Evolutionary conservation across 2,329 filamentous ascomycete genomes (phyloP).

Genomic region (Tolypocladium amazonense): DNA sequence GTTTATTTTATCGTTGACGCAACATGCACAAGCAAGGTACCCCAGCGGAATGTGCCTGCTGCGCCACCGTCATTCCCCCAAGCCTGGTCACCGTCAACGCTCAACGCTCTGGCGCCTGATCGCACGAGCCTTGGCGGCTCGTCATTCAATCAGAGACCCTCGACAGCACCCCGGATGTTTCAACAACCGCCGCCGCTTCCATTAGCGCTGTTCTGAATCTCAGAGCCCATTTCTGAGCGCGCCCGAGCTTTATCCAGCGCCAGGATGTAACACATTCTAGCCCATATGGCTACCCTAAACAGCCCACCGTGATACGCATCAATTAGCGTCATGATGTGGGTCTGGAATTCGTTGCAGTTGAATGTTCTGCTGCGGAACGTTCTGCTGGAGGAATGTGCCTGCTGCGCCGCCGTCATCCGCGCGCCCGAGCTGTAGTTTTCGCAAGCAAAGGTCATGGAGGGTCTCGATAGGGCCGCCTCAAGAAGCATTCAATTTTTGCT

Average conservation of each 20-base stretch:
- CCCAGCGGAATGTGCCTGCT: background rate
- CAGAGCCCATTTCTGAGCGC: background rate
- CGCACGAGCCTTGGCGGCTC: background rate
- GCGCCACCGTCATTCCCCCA: background rate
- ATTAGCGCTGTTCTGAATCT: background rate
- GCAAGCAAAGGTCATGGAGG: background rate
- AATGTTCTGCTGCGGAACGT: too few relatives aligned
- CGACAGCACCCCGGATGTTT: background rate
- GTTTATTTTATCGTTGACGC: background rate
- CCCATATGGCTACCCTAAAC: background rate
- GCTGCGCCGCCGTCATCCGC: too few relatives aligned
- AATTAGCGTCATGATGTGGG: too few relatives aligned
- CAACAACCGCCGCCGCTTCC: background rate
- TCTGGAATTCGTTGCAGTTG: too few relatives aligned
- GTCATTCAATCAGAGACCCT: background rate
- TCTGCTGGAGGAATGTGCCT: too few relatives aligned
- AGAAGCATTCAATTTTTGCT: constrained; percentile 14
- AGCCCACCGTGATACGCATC: too few relatives aligned
- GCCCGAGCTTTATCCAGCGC: background rate
- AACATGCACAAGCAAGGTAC: background rate
- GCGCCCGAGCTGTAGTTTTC: too few relatives aligned
- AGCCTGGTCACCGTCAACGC: background rate
- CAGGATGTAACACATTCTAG: too few relatives aligned
- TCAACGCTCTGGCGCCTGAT: background rate
- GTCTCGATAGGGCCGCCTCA: background rate